Evolutionary conservation across 176 grass and related monocot genomes (phyloP).

Genomic region (Thalia dealbata): DNA sequence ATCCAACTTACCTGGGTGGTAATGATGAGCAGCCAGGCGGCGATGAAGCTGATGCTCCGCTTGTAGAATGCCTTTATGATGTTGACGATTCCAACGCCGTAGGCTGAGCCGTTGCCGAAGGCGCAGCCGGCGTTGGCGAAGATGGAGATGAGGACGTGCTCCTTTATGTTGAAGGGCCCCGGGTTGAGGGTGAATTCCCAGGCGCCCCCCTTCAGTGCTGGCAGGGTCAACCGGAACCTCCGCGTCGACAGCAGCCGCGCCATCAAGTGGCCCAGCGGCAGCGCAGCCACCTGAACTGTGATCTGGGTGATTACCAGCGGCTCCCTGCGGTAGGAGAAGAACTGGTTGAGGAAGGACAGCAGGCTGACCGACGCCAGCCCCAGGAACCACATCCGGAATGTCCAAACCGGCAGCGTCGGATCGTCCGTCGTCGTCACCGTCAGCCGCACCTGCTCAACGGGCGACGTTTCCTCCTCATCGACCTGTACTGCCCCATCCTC

Average conservation of each 20-base stretch:
- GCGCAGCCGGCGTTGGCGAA: slow-evolving; percentile 88
- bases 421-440: slow-evolving; percentile 62
- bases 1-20: slow-evolving; percentile 70
- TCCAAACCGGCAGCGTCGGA: slow-evolving; percentile 74
- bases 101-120: slow-evolving; percentile 62
- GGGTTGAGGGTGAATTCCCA: slow-evolving; percentile 66
- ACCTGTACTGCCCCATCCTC: too few species aligned
- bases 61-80: slow-evolving; percentile 73
- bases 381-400: slow-evolving; percentile 83
- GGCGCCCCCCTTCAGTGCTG: not conserved
- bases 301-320: slow-evolving; percentile 82
- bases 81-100: slow-evolving; percentile 60
- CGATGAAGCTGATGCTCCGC: slow-evolving; percentile 55
- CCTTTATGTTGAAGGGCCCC: slow-evolving; percentile 94
- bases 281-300: slow-evolving; percentile 76
- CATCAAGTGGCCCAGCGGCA: slow-evolving; percentile 69
- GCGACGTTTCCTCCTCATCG: slow-evolving; percentile 29
- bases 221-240: slow-evolving; percentile 15
- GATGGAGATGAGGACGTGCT: slow-evolving; percentile 97
- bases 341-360: slow-evolving; percentile 89
- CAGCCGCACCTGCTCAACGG: slow-evolving; percentile 69
- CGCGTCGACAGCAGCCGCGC: slow-evolving; percentile 38
- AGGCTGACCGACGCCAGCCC: slow-evolving; percentile 53
- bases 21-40: slow-evolving; percentile 64
- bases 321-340: slow-evolving; percentile 77